Conservation (phyloP, 1,139 yeast species). For the Lodderomyces orthopsilosis region DNA sequence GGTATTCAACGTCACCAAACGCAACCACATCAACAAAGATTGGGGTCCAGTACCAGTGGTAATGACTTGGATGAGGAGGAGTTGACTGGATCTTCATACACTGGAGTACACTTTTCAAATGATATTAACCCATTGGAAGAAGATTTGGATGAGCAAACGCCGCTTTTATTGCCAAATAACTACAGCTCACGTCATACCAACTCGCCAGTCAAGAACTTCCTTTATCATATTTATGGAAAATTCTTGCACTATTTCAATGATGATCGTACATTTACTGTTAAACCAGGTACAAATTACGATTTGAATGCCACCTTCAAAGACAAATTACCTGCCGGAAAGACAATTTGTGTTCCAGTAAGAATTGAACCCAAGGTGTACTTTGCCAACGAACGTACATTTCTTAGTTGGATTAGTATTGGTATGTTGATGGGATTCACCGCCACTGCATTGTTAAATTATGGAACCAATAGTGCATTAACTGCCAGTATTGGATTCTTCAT, state of each 20-base stretch:
- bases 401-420: constrained; percentile 76
- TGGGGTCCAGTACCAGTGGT: constrained; percentile 44
- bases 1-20: constrained; percentile 45
- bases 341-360: constrained; percentile 72
- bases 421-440: constrained; percentile 74
- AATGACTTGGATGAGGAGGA: constrained; percentile 49
- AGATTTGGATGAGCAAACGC: constrained; percentile 44
- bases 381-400: constrained; percentile 78
- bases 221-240: constrained; percentile 33
- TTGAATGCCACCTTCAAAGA: constrained; percentile 44
- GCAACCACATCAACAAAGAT: constrained; percentile 16
- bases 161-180: constrained; percentile 39
- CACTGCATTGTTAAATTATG: constrained; percentile 66
- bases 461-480: constrained; percentile 64
- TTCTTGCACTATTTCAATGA: constrained; percentile 54
- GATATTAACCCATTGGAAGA: constrained; percentile 49
- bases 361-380: constrained; percentile 84
- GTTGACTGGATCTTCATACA: constrained; percentile 36
- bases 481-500: constrained; percentile 90
- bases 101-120: constrained; percentile 46
- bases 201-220: constrained; percentile 31
- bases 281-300: constrained; percentile 79
- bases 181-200: constrained; percentile 27
- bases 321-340: constrained; percentile 74
- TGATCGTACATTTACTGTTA: constrained; percentile 70